Evolutionary conservation across 495 filamentous ascomycete genomes (phyloP).

Genomic region (Lichina pygmaea): DNA sequence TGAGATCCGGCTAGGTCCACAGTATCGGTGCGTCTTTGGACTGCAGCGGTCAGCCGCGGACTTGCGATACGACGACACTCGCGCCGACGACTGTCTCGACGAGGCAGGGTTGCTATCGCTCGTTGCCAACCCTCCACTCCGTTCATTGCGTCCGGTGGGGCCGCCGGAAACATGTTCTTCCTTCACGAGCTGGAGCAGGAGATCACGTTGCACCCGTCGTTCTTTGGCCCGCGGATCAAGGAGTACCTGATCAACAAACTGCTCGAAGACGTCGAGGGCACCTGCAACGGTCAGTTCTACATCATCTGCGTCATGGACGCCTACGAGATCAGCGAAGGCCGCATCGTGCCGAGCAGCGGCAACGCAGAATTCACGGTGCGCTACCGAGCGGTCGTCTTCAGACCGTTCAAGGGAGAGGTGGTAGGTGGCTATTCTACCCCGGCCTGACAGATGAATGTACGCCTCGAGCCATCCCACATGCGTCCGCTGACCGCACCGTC

Average conservation of each 20-base stretch:
- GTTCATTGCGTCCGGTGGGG: no score
- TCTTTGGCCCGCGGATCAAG: conserved; percentile 75
- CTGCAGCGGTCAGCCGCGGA: no score
- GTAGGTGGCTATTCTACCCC: conserved; percentile 23
- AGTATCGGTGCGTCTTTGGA: no score
- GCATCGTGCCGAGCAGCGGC: conserved; percentile 69
- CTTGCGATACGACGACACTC: no score
- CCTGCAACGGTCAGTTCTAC: conserved; percentile 75
- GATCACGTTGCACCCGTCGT: conserved; percentile 86
- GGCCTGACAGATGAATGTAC: background rate
- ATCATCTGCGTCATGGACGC: conserved; percentile 93
- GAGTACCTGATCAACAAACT: conserved; percentile 68
- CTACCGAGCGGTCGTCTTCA: conserved; percentile 90
- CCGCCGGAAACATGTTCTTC: conserved; percentile 51
- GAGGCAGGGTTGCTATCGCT: no score
- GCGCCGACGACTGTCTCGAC: no score
- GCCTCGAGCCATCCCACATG: background rate
- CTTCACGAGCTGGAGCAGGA: conserved; percentile 80
- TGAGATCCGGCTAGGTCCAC: no score
- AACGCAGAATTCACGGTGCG: conserved; percentile 82
- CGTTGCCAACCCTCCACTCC: no score
- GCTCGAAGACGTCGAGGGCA: conserved; percentile 77
- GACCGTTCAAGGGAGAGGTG: conserved; percentile 88
- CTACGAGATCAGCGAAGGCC: conserved; percentile 72
- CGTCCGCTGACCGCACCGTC: background rate